These are phyloP conservation scores for Crithidia acanthocephali DNA, from an alignment of 208 protist species.

Conservation along the genomic window DNA sequence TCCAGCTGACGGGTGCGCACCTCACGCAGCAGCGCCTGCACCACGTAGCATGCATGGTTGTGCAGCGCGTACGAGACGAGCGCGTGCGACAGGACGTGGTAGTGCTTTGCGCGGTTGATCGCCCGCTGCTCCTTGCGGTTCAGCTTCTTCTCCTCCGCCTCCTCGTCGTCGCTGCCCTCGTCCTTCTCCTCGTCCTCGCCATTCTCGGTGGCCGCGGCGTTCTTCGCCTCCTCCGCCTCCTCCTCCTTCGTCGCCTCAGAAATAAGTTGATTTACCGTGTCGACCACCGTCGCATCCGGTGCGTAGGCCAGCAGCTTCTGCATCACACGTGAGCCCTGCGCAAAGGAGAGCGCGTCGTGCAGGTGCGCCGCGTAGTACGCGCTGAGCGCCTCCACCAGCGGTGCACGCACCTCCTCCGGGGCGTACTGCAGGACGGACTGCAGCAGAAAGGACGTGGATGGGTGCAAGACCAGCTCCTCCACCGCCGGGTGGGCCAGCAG, in stretches of 20 bases:
- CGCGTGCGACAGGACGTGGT: conserved; percentile 58
- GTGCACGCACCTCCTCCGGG: conserved; percentile 41
- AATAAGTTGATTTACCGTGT: conserved; percentile 52
- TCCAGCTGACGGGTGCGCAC: conserved; percentile 66
- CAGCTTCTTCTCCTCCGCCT: conserved; percentile 30
- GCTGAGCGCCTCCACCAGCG: conserved; percentile 46
- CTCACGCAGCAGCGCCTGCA: conserved; percentile 82
- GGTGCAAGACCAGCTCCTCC: conserved; percentile 59
- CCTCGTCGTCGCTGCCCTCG: conserved; percentile 21
- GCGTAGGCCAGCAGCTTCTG: conserved; percentile 86
- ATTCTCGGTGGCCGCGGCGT: conserved; percentile 8
- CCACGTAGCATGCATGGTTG: conserved; percentile 79
- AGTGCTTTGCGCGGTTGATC: conserved; percentile 69
- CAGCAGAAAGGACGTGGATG: conserved; percentile 68
- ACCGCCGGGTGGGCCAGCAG: conserved; percentile 37
- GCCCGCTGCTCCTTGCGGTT: conserved; percentile 63
- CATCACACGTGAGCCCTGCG: conserved; percentile 84
- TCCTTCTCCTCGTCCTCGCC: conserved; percentile 46
- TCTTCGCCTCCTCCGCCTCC: conserved; percentile 43
- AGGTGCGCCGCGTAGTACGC: conserved; percentile 47
- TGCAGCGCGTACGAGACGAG: conserved; percentile 83
- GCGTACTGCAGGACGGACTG: conserved; percentile 71
- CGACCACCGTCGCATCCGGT: conserved; percentile 55
- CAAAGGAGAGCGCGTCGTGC: conserved; percentile 54
- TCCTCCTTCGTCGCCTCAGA: conserved; percentile 44